A percentile compares a stretch with the other conserved stretches of the same genome.
phyloP scores from a whole-genome alignment of 768 basidiomycete genomes.

The Calocybe cyanea region DNA sequence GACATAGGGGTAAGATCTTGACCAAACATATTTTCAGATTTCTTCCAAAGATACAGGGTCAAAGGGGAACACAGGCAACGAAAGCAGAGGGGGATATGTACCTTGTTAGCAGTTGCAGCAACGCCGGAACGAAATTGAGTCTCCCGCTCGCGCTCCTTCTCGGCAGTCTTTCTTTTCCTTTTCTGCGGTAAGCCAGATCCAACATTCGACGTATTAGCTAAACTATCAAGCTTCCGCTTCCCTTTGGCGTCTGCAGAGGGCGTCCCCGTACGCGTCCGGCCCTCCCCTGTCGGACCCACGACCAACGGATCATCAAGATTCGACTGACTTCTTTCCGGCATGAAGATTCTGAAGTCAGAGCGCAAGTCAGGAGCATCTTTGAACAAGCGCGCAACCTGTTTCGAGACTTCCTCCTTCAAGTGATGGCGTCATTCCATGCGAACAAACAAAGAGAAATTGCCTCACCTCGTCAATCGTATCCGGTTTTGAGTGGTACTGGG shows the following conservation, averaged over 20 bases:
- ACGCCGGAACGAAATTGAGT: slow-evolving; percentile 24
- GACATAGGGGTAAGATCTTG: slow-evolving; percentile 37
- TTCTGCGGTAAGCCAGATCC: slow-evolving; percentile 53
- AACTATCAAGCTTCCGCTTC: slow-evolving; percentile 38
- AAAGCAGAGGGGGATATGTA: slow-evolving; percentile 18
- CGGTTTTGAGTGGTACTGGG: slow-evolving; percentile 56
- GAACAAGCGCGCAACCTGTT: slow-evolving; percentile 65
- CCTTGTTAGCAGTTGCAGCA: slow-evolving; percentile 35
- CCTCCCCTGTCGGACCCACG: slow-evolving; percentile 18
- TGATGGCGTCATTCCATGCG: no score
- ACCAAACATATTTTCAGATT: slow-evolving; percentile 32
- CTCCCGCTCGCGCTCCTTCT: slow-evolving; percentile 43
- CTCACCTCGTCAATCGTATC: slow-evolving; percentile 59
- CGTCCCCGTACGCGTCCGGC: slow-evolving; percentile 32
- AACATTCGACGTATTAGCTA: slow-evolving; percentile 26
- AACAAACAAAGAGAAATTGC: slow-evolving; percentile 5
- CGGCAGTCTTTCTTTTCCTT: slow-evolving; percentile 61
- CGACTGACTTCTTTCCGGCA: slow-evolving; percentile 57
- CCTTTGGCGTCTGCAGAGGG: slow-evolving; percentile 33
- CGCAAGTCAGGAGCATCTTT: slow-evolving; percentile 73
- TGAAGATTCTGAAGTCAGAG: slow-evolving; percentile 70
- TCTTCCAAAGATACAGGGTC: slow-evolving; percentile 23
- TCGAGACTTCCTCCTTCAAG: slow-evolving; percentile 69
- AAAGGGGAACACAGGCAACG: slow-evolving; percentile 4
- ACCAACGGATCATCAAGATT: slow-evolving; percentile 39